Conservation (phyloP, 352 stramenopile genomes). For the Phytophthora pisi region DNA sequence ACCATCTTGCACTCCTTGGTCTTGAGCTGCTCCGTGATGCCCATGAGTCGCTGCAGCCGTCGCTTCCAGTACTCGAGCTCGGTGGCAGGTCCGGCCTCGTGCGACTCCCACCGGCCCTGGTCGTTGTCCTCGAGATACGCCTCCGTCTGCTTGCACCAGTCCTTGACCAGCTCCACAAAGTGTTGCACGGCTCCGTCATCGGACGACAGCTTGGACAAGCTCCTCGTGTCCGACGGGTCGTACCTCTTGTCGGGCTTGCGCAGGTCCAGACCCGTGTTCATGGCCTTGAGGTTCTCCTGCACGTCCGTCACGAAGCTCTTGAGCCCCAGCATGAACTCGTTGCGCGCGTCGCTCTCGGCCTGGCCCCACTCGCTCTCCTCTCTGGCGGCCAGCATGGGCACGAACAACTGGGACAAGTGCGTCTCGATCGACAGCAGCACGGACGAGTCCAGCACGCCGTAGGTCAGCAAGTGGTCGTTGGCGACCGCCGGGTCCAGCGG, state of each 20-base stretch:
- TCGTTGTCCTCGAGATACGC: slow-evolving; percentile 87
- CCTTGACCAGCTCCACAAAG: slow-evolving; percentile 88
- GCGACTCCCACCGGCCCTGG: slow-evolving; percentile 78
- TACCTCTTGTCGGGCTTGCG: slow-evolving; percentile 87
- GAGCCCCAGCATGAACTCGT: slow-evolving; percentile 86
- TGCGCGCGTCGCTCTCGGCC: slow-evolving; percentile 62
- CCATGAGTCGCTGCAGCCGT: slow-evolving; percentile 80
- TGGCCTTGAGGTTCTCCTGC: slow-evolving; percentile 90
- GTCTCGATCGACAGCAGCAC: slow-evolving; percentile 79
- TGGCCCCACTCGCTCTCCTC: slow-evolving; percentile 66
- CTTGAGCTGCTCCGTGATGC: slow-evolving; percentile 90
- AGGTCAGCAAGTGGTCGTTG: slow-evolving; percentile 75
- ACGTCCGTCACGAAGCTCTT: slow-evolving; percentile 85
- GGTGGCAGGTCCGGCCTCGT: slow-evolving; percentile 80
- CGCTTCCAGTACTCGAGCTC: slow-evolving; percentile 91
- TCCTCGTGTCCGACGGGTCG: slow-evolving; percentile 70
- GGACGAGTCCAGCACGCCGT: slow-evolving; percentile 71
- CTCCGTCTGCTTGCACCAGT: slow-evolving; percentile 90
- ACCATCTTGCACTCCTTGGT: slow-evolving; percentile 91
- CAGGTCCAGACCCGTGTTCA: slow-evolving; percentile 89
- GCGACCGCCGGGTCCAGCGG: slow-evolving; percentile 62
- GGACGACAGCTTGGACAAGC: slow-evolving; percentile 66
- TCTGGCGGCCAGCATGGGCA: slow-evolving; percentile 52
- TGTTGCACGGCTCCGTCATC: slow-evolving; percentile 78
- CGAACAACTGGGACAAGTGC: slow-evolving; percentile 72